Percentiles rank a stretch among this genome's conserved stretches.
Evolutionary conservation across 352 stramenopile genomes (phyloP).

Genomic region (Pythium dissotocum): DNA sequence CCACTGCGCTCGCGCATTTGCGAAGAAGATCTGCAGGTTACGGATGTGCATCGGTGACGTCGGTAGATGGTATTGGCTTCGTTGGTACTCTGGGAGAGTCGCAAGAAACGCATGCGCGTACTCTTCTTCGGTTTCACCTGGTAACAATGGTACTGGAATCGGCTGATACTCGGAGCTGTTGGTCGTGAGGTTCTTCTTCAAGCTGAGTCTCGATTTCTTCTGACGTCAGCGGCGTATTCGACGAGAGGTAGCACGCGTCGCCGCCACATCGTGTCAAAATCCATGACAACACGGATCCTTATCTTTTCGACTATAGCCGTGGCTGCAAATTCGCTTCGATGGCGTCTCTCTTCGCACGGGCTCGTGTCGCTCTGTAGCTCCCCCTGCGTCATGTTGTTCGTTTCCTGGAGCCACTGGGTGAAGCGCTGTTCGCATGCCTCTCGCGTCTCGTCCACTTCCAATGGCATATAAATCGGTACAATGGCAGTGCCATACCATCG

Average conservation of each 20-base stretch:
- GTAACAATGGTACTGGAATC: background rate
- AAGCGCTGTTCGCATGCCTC: slow-evolving; percentile 12
- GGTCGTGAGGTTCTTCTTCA: no score
- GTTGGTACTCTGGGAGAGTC: background rate
- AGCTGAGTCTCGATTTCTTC: background rate
- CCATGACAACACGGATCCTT: no score
- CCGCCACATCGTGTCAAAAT: background rate
- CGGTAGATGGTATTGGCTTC: background rate
- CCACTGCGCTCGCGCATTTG: background rate
- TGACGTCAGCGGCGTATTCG: background rate
- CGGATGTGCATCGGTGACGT: background rate
- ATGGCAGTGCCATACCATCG: slow-evolving; percentile 1
- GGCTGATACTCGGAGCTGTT: no score
- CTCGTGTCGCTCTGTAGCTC: slow-evolving; percentile 24
- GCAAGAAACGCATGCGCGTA: background rate
- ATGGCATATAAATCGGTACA: slow-evolving; percentile 11
- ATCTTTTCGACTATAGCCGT: slow-evolving; percentile 5
- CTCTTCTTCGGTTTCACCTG: background rate
- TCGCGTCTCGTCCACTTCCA: background rate
- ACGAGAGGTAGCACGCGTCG: background rate
- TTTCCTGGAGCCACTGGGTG: slow-evolving; percentile 1
- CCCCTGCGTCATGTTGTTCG: background rate
- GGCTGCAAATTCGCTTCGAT: slow-evolving; percentile 14
- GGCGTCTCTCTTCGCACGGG: background rate
- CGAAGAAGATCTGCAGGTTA: background rate